Conservation (phyloP, 306 rosid genomes). For the Prunus mongolica region DNA sequence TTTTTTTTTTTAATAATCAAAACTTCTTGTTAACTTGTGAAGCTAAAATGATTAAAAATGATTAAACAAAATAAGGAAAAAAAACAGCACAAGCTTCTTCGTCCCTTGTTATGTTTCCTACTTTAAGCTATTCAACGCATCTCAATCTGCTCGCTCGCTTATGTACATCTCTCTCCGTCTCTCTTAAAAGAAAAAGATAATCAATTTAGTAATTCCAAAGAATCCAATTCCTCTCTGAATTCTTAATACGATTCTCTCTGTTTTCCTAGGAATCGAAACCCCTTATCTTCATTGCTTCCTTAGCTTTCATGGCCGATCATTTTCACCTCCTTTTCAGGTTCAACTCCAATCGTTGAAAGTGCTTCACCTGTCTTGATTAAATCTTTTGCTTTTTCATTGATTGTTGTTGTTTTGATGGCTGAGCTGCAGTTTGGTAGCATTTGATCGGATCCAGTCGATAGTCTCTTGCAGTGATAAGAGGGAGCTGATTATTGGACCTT, state of each 20-base stretch:
- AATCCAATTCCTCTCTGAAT: conserved; percentile 10
- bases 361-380: background rate
- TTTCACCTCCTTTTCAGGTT: conserved; percentile 48
- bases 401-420: conserved; percentile 8
- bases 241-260: background rate
- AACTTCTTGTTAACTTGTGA: background rate
- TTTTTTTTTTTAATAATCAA: too few relatives aligned
- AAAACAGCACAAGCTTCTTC: background rate
- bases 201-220: conserved; percentile 3
- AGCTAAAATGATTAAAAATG: background rate
- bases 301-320: conserved; percentile 52
- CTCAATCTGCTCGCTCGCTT: background rate
- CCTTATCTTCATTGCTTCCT: conserved; percentile 16
- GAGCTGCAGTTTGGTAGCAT: conserved; percentile 18
- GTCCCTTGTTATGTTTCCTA: background rate
- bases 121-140: background rate
- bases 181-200: background rate
- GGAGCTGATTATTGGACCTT: conserved; percentile 14
- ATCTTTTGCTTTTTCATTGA: conserved; percentile 3
- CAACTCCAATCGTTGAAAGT: conserved; percentile 21
- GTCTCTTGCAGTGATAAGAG: conserved; percentile 17
- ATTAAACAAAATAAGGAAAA: background rate
- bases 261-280: conserved; percentile 11
- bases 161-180: background rate
- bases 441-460: conserved; percentile 48